A percentile compares a stretch with the other conserved stretches of the same genome.
phyloP scores from a whole-genome alignment of 352 stramenopile genomes.

The Phytophthora brassicae region DNA sequence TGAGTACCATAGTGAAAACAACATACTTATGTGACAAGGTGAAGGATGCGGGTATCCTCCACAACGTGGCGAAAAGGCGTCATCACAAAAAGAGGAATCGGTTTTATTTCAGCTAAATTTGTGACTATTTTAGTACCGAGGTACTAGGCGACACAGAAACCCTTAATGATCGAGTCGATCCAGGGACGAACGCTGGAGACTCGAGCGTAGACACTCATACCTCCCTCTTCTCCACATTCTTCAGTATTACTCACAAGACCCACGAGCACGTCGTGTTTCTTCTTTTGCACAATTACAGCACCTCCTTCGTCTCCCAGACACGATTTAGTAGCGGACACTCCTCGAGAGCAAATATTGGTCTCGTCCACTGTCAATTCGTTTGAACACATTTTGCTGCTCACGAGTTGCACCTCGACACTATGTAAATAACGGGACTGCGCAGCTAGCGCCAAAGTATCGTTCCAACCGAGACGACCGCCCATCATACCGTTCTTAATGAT shows the following conservation, averaged over 20 bases:
- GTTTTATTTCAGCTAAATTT: too few relatives aligned
- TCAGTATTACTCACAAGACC: conserved; percentile 59
- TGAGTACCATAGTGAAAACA: neutral
- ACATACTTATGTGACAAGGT: conserved; percentile 4
- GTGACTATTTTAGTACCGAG: too few relatives aligned
- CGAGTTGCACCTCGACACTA: conserved; percentile 44
- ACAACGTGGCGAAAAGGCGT: conserved; percentile 17
- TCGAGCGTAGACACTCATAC: conserved; percentile 58
- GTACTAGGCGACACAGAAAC: conserved; percentile 30
- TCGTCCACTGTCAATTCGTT: conserved; percentile 31
- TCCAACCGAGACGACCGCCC: conserved; percentile 44
- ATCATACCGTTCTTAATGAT: conserved; percentile 34
- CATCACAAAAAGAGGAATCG: neutral
- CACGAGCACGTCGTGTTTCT: conserved; percentile 36
- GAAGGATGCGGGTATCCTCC: conserved; percentile 12
- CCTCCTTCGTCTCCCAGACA: conserved; percentile 67
- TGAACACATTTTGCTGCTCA: conserved; percentile 43
- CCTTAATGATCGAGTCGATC: conserved; percentile 42
- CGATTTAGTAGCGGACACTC: conserved; percentile 39
- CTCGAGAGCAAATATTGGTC: conserved; percentile 59
- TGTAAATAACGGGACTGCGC: conserved; percentile 42
- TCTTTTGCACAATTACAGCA: conserved; percentile 38
- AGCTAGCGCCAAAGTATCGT: conserved; percentile 36
- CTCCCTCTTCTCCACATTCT: conserved; percentile 40
- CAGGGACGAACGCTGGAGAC: conserved; percentile 49